phyloP scores from a whole-genome alignment of 2,329 filamentous ascomycete species.

The Trichoderma sp. region DNA sequence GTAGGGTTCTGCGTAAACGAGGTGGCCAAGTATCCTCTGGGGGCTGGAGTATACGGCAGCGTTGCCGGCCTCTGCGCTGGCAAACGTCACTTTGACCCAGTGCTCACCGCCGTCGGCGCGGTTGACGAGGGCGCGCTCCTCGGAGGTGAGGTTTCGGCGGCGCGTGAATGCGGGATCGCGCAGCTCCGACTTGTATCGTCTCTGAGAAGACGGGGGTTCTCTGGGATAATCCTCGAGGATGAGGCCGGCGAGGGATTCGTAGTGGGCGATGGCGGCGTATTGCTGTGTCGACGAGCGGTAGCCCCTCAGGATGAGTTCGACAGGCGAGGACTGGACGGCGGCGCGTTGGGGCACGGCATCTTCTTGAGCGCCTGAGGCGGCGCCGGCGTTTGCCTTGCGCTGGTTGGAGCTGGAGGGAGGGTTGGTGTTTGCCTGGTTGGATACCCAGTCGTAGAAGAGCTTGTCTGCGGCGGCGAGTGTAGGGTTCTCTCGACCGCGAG shows the following conservation, averaged over 20 bases:
- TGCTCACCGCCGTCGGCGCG: conserved; percentile 78
- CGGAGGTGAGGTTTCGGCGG: conserved; percentile 60
- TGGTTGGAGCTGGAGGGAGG: conserved; percentile 24
- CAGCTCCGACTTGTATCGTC: conserved; percentile 70
- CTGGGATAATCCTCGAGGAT: conserved; percentile 94
- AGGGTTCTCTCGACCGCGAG: conserved; percentile 56
- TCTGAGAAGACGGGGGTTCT: conserved; percentile 68
- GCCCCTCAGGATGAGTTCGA: conserved; percentile 82
- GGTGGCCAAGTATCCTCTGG: conserved; percentile 65
- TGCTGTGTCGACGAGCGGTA: conserved; percentile 63
- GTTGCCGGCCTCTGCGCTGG: conserved; percentile 68
- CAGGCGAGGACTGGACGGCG: conserved; percentile 42
- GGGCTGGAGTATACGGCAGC: conserved; percentile 67
- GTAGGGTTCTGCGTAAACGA: conserved; percentile 70
- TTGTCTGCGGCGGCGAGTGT: conserved; percentile 60
- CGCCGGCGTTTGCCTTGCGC: conserved; percentile 38
- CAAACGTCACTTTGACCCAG: conserved; percentile 88
- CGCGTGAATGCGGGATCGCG: conserved; percentile 69
- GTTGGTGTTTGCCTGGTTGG: conserved; percentile 40
- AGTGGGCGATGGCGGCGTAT: conserved; percentile 87
- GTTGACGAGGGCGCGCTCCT: conserved; percentile 76
- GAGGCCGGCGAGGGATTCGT: conserved; percentile 77
- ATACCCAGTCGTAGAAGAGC: conserved; percentile 58
- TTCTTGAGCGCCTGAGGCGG: conserved; percentile 35
- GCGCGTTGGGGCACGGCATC: conserved; percentile 39